A percentile compares a stretch with the other conserved stretches of the same genome.
Conservation (phyloP, 331 rosid genomes). For the Cydonia oblonga region DNA sequence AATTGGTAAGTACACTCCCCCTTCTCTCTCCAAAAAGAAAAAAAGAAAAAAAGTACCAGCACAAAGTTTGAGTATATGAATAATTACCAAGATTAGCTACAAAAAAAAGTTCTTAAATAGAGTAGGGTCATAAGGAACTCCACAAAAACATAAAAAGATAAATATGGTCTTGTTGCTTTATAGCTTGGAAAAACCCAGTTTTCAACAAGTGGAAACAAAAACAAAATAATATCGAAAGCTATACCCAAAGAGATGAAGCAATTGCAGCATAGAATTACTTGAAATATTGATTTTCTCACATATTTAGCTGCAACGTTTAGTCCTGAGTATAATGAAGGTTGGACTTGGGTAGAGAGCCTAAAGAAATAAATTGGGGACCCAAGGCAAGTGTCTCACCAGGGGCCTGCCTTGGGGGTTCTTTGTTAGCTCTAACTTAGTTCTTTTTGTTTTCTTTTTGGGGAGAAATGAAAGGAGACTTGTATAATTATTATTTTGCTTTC, state of each 20-base stretch:
- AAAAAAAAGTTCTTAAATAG: neutral
- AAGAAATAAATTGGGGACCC: neutral
- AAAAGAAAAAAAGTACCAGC: neutral
- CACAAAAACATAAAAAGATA: neutral
- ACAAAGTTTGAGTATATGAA: neutral
- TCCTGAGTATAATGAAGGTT: neutral
- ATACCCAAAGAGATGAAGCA: neutral
- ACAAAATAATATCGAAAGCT: neutral
- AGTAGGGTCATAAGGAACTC: neutral
- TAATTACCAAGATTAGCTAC: neutral
- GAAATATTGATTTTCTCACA: neutral
- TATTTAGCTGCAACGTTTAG: neutral
- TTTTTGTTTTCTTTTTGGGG: neutral
- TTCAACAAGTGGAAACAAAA: neutral
- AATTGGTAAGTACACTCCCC: neutral
- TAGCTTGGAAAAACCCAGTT: neutral
- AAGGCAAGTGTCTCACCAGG: neutral
- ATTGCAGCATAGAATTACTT: neutral
- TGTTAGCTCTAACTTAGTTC: neutral
- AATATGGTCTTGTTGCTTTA: neutral
- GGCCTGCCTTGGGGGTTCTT: neutral
- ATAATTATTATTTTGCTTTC: constrained; percentile 4
- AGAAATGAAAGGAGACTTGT: neutral
- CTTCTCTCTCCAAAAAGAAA: neutral
- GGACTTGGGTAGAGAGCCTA: neutral